Evolutionary conservation across 306 rosid genomes (phyloP).

Genomic region (Ochetophila trinervis): DNA sequence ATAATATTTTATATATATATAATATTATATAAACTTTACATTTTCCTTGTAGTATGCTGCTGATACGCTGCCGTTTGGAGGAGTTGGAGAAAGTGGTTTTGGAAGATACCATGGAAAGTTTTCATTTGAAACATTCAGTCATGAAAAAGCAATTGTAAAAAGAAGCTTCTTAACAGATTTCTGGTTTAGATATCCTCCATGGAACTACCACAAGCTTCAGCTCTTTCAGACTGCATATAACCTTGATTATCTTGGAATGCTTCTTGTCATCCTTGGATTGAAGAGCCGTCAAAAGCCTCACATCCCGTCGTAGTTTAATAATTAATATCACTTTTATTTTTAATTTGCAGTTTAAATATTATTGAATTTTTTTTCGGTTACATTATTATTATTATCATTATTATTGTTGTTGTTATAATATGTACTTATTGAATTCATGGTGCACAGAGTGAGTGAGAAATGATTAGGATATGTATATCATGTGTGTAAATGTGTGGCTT

Average conservation of each 20-base stretch:
- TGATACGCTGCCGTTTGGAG: slow-evolving; percentile 79
- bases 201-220: slow-evolving; percentile 54
- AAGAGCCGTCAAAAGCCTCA: slow-evolving; percentile 28
- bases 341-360: too few relatives aligned
- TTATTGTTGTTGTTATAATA: too few relatives aligned
- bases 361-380: too few relatives aligned
- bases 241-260: slow-evolving; percentile 45
- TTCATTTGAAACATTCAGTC: slow-evolving; percentile 74
- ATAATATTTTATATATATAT: too few relatives aligned
- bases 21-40: too few relatives aligned
- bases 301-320: background rate
- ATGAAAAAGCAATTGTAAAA: slow-evolving; percentile 46
- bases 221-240: slow-evolving; percentile 51
- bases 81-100: slow-evolving; percentile 71
- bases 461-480: too few relatives aligned
- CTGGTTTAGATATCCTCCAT: slow-evolving; percentile 82
- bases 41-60: slow-evolving; percentile 42
- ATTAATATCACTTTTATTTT: background rate
- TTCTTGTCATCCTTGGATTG: slow-evolving; percentile 52
- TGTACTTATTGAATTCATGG: too few relatives aligned
- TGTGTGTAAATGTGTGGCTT: too few relatives aligned
- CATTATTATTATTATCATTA: too few relatives aligned
- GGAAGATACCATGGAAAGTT: slow-evolving; percentile 76
- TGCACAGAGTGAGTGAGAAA: too few relatives aligned
- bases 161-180: slow-evolving; percentile 59